Base-by-base conservation (phyloP, 495 filamentous ascomycete genomes). In the Ramalina intermedia region DNA sequence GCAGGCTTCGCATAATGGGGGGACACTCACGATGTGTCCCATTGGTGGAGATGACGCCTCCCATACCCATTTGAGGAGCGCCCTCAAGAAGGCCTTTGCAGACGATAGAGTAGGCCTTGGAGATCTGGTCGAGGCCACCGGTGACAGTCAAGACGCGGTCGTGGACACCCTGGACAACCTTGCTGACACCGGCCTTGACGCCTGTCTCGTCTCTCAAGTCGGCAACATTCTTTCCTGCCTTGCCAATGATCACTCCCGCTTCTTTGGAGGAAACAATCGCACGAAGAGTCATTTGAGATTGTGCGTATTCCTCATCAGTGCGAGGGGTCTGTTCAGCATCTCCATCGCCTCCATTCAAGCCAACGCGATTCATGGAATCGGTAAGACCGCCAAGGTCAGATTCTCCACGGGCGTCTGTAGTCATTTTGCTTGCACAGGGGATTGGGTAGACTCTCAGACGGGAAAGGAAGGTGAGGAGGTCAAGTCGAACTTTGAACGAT, bases 181-280 rank as follows among this genome's bases (percentile, higher is more conserved):
- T 98, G 76, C 87, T 95, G 37, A 98, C 91, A 53, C 91, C 91
- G 52, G 91, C 91, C 66, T 90, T 94, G 45, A 96, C 91, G 50
- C 88, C 91, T 45, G 93, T 98, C 66, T 95, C 88, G 51, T 98
- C 90, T 59, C 91, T 85, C 51, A 98, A 71, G 61, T 96, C 89
- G 21, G 91, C 91, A 37, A 98, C 91, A 60, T 98, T 96, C 74
- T 98, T 94, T 50, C 91, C 91, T 37, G 83, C 87, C 69, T 96
- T 98, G 59, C 91, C 91, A 61, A 98, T 98, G 64, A 98, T 96
- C 49, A 96, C 85, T 56, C 91, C 91, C 47, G 91, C 91, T 67
- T 96, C 91, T 69, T 96, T 96, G 57, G 93, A 93, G 14, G 90
- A 93, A 57, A 98, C 93, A 61, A 98, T 96, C 48, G 91, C 93